phyloP scores from a whole-genome alignment of 2,329 filamentous ascomycete genomes.

The Diaporthe amygdali region DNA sequence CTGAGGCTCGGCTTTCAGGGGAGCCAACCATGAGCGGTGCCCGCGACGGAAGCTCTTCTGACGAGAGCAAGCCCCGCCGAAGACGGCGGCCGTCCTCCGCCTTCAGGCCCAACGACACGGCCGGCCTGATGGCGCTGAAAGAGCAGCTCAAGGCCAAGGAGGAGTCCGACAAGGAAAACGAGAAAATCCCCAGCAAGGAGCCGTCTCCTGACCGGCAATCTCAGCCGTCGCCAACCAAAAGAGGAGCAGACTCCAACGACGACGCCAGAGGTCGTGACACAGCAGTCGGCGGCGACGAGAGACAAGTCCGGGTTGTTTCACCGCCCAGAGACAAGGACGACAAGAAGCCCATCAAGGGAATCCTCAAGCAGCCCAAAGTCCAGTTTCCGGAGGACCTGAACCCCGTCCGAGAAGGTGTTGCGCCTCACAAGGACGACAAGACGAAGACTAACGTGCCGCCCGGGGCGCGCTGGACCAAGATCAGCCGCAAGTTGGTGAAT shows the following conservation, averaged over 20 bases:
- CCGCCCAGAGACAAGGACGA: conserved; percentile 70
- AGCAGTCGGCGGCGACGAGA: conserved; percentile 43
- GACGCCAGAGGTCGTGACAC: conserved; percentile 50
- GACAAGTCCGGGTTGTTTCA: conserved; percentile 72
- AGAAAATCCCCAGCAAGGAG: conserved; percentile 27
- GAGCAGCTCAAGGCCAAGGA: conserved; percentile 54
- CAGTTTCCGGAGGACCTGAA: conserved; percentile 89
- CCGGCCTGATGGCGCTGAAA: conserved; percentile 54
- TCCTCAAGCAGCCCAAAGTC: conserved; percentile 80
- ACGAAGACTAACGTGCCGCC: conserved; percentile 74
- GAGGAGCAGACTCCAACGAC: conserved; percentile 28
- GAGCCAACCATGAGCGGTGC: conserved; percentile 38
- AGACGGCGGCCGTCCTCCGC: conserved; percentile 45
- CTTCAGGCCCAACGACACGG: conserved; percentile 60
- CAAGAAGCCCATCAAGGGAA: conserved; percentile 77
- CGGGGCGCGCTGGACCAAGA: conserved; percentile 91
- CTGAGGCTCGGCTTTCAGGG: conserved; percentile 43
- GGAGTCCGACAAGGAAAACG: conserved; percentile 33
- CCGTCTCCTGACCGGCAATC: conserved; percentile 29
- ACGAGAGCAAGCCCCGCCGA: conserved; percentile 41
- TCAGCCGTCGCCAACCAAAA: conserved; percentile 1
- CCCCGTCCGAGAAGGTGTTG: conserved; percentile 86
- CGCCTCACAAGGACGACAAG: conserved; percentile 88
- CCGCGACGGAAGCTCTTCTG: conserved; percentile 49
- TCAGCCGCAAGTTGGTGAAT: conserved; percentile 86